Evolutionary conservation across 139 green algal genomes (phyloP).

Genomic region (Micractinium sp.): DNA sequence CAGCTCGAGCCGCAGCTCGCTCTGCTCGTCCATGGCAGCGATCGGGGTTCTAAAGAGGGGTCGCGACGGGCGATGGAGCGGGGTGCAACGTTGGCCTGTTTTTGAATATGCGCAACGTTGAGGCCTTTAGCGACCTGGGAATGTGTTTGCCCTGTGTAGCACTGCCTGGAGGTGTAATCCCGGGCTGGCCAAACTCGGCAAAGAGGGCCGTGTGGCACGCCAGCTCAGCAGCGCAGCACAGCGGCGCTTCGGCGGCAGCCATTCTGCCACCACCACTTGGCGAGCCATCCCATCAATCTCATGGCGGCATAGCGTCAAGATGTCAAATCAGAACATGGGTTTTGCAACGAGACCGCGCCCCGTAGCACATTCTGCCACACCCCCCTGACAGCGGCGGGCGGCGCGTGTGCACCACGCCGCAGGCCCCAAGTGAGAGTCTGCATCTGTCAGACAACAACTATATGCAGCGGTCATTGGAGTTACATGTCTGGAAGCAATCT

Average conservation of each 20-base stretch:
- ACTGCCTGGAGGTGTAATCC: background rate
- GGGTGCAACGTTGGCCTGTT: background rate
- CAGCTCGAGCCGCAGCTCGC: conserved; percentile 61
- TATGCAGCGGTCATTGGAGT: background rate
- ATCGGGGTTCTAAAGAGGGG: background rate
- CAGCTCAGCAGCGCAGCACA: too few species aligned
- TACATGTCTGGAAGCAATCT: background rate
- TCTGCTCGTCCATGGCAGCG: conserved; percentile 45
- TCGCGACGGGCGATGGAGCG: background rate
- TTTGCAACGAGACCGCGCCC: too few species aligned
- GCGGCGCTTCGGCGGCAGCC: too few species aligned
- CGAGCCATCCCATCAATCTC: too few species aligned
- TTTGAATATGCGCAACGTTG: background rate
- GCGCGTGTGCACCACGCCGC: too few species aligned
- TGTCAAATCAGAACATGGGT: too few species aligned
- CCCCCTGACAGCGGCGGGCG: too few species aligned
- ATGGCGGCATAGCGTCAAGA: too few species aligned
- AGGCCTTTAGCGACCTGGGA: background rate
- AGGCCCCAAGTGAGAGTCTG: too few species aligned
- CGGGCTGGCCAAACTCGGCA: background rate
- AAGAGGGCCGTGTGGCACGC: background rate
- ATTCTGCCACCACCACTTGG: too few species aligned
- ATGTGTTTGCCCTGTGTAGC: background rate
- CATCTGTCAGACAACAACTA: too few species aligned
- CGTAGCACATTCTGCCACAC: too few species aligned